These are phyloP conservation scores for Cladosporium sphaerospermum DNA, from an alignment of 2,329 filamentous ascomycete genomes.

Conservation along the genomic window DNA sequence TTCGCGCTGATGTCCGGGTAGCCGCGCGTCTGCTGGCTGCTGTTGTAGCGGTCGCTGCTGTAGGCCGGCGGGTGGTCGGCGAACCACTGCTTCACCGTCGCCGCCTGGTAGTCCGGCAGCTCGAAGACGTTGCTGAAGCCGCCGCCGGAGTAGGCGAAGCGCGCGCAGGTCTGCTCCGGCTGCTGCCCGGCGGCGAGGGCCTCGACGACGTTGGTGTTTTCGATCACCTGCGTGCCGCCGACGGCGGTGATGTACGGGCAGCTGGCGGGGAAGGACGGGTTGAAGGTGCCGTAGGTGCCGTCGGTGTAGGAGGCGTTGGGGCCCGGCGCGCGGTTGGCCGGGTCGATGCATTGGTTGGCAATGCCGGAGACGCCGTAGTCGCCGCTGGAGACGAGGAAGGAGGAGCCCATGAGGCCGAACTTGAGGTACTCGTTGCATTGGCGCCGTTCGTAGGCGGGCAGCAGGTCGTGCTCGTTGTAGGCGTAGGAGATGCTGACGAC, in stretches of 20 bases:
- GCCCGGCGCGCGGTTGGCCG: conserved; percentile 17
- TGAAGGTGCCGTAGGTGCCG: conserved; percentile 34
- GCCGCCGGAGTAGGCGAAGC: conserved; percentile 39
- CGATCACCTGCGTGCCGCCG: conserved; percentile 44
- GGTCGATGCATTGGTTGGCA: conserved; percentile 36
- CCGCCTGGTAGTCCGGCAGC: conserved; percentile 43
- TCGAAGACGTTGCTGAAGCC: conserved; percentile 48
- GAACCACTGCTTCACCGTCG: conserved; percentile 38
- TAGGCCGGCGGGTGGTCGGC: conserved; percentile 37
- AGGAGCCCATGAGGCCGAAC: conserved; percentile 48
- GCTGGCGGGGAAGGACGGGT: conserved; percentile 41
- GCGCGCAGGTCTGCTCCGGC: conserved; percentile 43
- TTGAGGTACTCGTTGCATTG: conserved; percentile 55
- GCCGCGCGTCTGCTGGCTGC: conserved; percentile 38
- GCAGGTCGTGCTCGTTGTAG: conserved; percentile 47
- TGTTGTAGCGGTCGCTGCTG: conserved; percentile 42
- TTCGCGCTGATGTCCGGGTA: conserved; percentile 39
- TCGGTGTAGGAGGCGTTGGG: conserved; percentile 21
- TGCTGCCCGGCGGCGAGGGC: conserved; percentile 21
- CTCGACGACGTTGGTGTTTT: conserved; percentile 34
- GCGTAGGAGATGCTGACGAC: conserved; percentile 52
- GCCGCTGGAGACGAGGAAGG: conserved; percentile 47
- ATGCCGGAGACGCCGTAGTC: conserved; percentile 37
- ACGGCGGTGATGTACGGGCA: conserved; percentile 49
- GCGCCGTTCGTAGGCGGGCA: conserved; percentile 43